Evolutionary conservation across 352 stramenopile species (phyloP), one percentile per base, ranked within the genome.

Genomic region (Phytophthora hibernalis): DNA sequence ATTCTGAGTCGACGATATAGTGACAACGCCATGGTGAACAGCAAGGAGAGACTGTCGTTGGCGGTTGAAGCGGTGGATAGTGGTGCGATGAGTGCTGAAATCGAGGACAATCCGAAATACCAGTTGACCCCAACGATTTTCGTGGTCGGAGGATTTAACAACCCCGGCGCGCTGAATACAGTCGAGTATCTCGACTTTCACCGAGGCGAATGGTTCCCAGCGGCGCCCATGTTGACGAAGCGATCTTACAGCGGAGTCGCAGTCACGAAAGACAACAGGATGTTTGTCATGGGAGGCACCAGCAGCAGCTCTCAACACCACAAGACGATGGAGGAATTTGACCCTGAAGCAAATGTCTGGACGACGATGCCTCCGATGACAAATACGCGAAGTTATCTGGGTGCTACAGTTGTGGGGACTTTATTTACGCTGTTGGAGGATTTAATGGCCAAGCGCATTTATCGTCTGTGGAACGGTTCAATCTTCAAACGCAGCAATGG

Each of bases 181-280:
- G 75, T 90, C 22, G 85, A 93, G 58, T 88, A 84, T 45, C 59
- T 93, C 6, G 85, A 93, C 44, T 89, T 90, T 47, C 76, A 90
- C 43, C 61, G 66, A 16, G 73, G 78, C 20, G 70, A 87, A 54
- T 93, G 85, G 85, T 82, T 80, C 22, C 26, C 68, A 5, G 83
- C 76, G 10, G 73, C 77, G 1, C 70, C 50, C 8, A 91, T 93
- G 83, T 56, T 72, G 47, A 76, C 76, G 21, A 65, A 76, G 42
- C 83, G 85, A 0, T 90, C 85, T 20, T 91, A 93, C 70, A 83
- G 75, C 44, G 83, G 83, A 16, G 73, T 87, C 0, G 82, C 73
- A 18, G 81, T 87, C 21, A 76, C 77, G 6, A 54, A 64, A 26
- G 66, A 83, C 22, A 75, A 85, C 42, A 65, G 74, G 20, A 83